These are phyloP conservation scores for Vigna trinervia DNA, from an alignment of 306 rosid species.

Conservation along the genomic window DNA sequence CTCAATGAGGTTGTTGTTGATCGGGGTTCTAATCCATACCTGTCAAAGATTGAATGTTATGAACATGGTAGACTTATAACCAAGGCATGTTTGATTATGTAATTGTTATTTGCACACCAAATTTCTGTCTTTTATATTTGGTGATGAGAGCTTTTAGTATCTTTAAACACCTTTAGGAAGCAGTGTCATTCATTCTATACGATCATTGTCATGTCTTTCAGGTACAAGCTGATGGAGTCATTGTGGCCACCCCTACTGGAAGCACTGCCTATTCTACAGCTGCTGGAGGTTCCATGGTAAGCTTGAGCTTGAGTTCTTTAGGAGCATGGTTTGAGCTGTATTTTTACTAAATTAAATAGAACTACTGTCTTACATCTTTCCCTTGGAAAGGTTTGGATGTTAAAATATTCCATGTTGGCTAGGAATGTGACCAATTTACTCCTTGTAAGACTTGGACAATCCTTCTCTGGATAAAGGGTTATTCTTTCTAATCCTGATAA, in stretches of 20 bases:
- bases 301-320: constrained; percentile 30
- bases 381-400: constrained; percentile 18
- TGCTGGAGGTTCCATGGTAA: constrained; percentile 99
- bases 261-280: constrained; percentile 99
- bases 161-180: constrained; percentile 40
- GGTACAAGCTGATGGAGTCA: constrained; percentile 99
- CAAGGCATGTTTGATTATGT: constrained; percentile 65
- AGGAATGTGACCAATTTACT: not conserved
- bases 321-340: constrained; percentile 6
- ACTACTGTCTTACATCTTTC: not conserved
- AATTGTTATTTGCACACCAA: constrained; percentile 30
- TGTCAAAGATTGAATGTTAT: constrained; percentile 94
- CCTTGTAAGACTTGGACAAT: not conserved
- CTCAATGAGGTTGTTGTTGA: constrained; percentile 91
- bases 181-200: constrained; percentile 35
- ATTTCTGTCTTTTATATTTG: constrained; percentile 18
- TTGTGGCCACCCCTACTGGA: constrained; percentile 98
- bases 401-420: not conserved
- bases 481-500: not conserved
- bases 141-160: constrained; percentile 19
- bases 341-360: constrained; percentile 29
- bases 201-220: constrained; percentile 44
- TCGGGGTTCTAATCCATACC: constrained; percentile 99
- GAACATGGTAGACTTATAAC: constrained; percentile 95
- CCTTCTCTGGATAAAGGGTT: not conserved